Evolutionary conservation across 768 basidiomycete species (phyloP).

Genomic region (Rossbeevera mucosa): DNA sequence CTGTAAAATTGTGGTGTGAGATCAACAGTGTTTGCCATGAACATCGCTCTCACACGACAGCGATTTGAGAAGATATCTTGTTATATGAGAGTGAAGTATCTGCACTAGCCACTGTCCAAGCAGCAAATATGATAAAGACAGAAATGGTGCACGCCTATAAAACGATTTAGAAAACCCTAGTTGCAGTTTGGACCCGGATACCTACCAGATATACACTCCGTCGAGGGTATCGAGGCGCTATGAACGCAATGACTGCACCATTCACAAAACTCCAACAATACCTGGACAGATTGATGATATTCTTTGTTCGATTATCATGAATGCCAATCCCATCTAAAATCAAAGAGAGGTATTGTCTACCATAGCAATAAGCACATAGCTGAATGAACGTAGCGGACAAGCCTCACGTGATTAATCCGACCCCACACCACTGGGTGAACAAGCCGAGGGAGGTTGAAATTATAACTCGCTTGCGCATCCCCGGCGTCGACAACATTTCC

Average conservation of each 20-base stretch:
- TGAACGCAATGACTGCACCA: neutral
- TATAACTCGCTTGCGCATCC: conserved; percentile 16
- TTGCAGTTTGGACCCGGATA: neutral
- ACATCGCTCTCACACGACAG: conserved; percentile 6
- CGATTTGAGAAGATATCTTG: conserved; percentile 2
- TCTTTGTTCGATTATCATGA: conserved; percentile 14
- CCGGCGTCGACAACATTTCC: neutral
- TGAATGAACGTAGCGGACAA: neutral
- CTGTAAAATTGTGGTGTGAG: neutral
- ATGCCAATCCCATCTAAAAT: conserved; percentile 14
- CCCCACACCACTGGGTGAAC: conserved; percentile 10
- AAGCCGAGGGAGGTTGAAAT: conserved; percentile 9
- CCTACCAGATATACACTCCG: neutral
- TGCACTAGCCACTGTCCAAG: conserved; percentile 17
- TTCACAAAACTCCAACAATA: conserved; percentile 7
- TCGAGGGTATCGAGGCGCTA: conserved; percentile 8
- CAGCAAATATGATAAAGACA: conserved; percentile 11
- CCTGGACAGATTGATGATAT: conserved; percentile 9
- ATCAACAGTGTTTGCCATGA: neutral
- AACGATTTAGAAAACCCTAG: neutral
- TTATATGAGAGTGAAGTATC: conserved; percentile 9
- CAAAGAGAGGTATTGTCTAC: conserved; percentile 10
- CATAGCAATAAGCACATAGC: neutral
- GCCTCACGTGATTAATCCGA: conserved; percentile 9
- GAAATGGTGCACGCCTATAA: conserved; percentile 7